Evolutionary conservation across 306 rosid genomes (phyloP), one percentile per base, ranked within the genome.

Genomic region (Quercus aquifolioides): DNA sequence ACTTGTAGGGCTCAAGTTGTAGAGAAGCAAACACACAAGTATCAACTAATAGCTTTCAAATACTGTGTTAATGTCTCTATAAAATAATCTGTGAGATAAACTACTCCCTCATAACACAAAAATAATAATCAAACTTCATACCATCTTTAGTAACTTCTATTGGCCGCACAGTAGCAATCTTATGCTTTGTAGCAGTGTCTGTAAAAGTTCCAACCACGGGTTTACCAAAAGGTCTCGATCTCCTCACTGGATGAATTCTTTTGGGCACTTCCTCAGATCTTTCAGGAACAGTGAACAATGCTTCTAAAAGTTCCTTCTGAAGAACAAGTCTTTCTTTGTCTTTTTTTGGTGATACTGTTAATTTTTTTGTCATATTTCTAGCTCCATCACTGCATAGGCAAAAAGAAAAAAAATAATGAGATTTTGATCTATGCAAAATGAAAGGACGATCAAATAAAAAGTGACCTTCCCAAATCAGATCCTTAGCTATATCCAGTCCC

Each of bases 271-370:
- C 82, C 41, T 79, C 86, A 25, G 75, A 52, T 76, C 80, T 85
- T 73, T 79, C 67, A 20, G 84, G 82, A 73, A 52, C 85, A 73
- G 15, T 63, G 80, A 85, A 82, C 70, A 85, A 82, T 31, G 82
- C 65, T 79, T 69, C 80, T 46, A 85, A 35, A 72, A 85, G 5
- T 80, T 82, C 82, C 73, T 76, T 79, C 77, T 82, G 80, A 18
- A 73, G 77, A 63, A 21, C 73, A 62, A 67, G 6, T 35, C 74
- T 77, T 33, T 73, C 73, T 25, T 12, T 28, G 41, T 72, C 85
- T 55, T 14, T 76, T 64, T 74, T 67, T 0, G 84, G 55, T 19
- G 76, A 72, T 30, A 57, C 80, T 19, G 52, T 54, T 74, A 72
- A 38, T 78, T 74, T 70, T 60, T 30, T 52, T 49, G 13, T 13